Base-by-base conservation (phyloP, 805 yeast genomes). In the Wickerhamiella qilinensis region DNA sequence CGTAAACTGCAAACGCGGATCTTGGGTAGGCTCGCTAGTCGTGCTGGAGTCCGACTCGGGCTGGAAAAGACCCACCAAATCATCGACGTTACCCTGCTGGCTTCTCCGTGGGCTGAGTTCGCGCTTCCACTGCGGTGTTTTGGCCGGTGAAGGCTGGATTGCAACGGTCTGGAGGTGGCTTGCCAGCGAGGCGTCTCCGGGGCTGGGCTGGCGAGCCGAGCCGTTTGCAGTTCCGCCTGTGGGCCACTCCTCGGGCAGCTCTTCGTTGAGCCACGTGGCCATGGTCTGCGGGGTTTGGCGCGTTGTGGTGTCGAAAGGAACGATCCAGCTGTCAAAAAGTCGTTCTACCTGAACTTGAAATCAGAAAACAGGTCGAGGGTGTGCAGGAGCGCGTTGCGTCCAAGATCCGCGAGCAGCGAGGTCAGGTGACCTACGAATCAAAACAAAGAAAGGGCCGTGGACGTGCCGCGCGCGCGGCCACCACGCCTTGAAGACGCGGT, bases 221-320 rank as follows among this genome's bases (percentile, higher is more conserved):
- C 5, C 15, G 15, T 7, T 16, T 7, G 33, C 20, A 4, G 33
- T 16, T 7, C 20, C 33, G 14, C 20, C 20, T 12, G 33, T 7
- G 33, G 40, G 40, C 40, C 40, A 38, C 28, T 38, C 40, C 30
- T 38, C 40, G 22, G 40, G 40, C 14, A 38, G 36, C 36, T 38
- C 36, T 9, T 38, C 27, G 34, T 33, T 27, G 20, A 38, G 30
- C 40, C 40, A 38, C 22, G 40, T 38, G 9, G 36, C 36, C 40
- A 38, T 37, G n/a, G n/a, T n/a, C n/a, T n/a, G n/a, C n/a, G n/a
- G n/a, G n/a, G n/a, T n/a, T n/a, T n/a, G n/a, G n/a, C n/a, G n/a
- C n/a, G n/a, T n/a, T n/a, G n/a, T n/a, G n/a, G n/a, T n/a, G n/a
- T n/a, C n/a, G n/a, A n/a, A n/a, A n/a, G n/a, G n/a, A n/a, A n/a